Percentiles rank a stretch among this genome's conserved stretches.
Conservation (phyloP, 345 rosid species). For the Eucalyptus virginea region DNA sequence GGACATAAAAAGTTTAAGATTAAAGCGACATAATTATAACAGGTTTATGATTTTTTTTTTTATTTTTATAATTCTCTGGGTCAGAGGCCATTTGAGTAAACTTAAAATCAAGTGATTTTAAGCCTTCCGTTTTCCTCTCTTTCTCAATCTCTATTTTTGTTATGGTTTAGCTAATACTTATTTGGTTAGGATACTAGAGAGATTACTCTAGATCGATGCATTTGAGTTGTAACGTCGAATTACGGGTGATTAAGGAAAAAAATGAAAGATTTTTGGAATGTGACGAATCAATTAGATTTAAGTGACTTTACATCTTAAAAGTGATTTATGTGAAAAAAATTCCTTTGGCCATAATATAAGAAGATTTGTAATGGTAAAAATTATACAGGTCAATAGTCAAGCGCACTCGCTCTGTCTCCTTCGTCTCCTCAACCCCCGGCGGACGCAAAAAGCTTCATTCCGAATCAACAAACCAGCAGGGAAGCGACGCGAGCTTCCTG, state of each 20-base stretch:
- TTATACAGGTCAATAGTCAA: neutral
- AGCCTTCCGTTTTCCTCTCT: accelerated
- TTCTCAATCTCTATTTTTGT: neutral
- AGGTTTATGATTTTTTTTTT: too few relatives aligned
- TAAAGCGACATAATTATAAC: too few relatives aligned
- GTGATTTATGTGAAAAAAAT: neutral
- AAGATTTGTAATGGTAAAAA: neutral
- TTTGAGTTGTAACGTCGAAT: neutral
- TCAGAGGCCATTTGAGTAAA: neutral
- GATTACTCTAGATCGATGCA: accelerated
- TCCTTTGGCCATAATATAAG: neutral
- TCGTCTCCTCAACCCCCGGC: neutral
- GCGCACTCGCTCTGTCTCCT: neutral
- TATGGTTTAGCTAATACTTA: neutral
- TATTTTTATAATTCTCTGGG: too few relatives aligned
- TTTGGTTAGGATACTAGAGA: neutral
- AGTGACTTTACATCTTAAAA: neutral
- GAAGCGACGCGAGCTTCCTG: neutral
- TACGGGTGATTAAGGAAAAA: neutral
- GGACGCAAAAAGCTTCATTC: neutral
- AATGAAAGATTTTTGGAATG: neutral
- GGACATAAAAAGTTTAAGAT: too few relatives aligned
- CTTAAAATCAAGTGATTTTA: neutral
- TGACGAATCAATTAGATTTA: neutral
- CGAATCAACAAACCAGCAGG: neutral